Base-by-base conservation (phyloP, 257 asterid species). In the Solanum virginianum region DNA sequence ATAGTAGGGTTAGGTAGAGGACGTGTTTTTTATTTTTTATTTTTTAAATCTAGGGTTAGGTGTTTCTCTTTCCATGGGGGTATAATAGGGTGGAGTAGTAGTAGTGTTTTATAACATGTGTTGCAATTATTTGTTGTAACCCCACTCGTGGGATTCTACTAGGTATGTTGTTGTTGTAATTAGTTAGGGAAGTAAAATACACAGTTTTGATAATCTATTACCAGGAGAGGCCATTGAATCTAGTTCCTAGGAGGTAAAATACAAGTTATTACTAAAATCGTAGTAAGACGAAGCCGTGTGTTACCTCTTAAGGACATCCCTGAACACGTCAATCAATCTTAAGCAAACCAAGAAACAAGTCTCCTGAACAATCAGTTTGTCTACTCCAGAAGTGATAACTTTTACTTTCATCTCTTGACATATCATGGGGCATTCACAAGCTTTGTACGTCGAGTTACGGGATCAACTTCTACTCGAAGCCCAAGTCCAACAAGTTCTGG, bases 391-490 rank as follows among this genome's bases (percentile, higher is more conserved):
- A 20, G 36, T 8, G 13, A 32, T 55, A 43, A 71, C 6, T 71
- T 71, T 43, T 41, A 41, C 63, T 77, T 51, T 77, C 63, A 51
- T 77, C 24, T 51, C 26, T 16, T 8, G 18, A 51, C 47, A 77
- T 24, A 51, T 88, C 77, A 83, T 36, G 89, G 65, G 49, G 60
- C 70, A 84, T 95, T 95, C 24, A 95, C 95, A 83, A 96, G 98
- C 91, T 91, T 96, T 20, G 98, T 94, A 32, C 93, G 96, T 26
- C 85, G 88, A 26, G 95, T 94, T 49, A 59, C 75, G 17, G 97
- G 97, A 90, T 96, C 95, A 24, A 94, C 89, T 85, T 95, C 97
- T 13, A 96, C 98, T 80, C 90, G 87, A 47, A 96, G 94, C 80
- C 98, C 97, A 71, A 92, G 88, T 54, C 80, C 88, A 84, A 89